phyloP scores from a whole-genome alignment of 352 stramenopile genomes.

The Globisporangium viniferum region DNA sequence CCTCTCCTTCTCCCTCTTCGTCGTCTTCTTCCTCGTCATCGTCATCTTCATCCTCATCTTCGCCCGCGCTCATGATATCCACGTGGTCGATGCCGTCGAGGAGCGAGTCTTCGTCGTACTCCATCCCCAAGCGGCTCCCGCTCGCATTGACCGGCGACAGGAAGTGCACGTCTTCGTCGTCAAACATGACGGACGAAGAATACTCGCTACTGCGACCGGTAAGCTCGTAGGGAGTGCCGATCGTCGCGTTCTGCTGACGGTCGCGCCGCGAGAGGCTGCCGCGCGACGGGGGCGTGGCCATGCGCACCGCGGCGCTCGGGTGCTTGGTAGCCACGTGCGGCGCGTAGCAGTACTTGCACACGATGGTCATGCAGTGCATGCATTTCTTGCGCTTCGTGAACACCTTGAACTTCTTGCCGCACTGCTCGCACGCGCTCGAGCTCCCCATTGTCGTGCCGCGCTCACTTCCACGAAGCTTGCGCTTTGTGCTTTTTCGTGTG shows the following conservation, averaged over 20 bases:
- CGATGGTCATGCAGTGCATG: conserved; percentile 52
- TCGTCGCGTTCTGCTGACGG: conserved; percentile 11
- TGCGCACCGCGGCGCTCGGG: conserved; percentile 21
- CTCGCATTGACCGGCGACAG: conserved; percentile 32
- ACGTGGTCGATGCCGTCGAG: conserved; percentile 27
- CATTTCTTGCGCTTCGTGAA: conserved; percentile 71
- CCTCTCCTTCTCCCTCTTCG: conserved; percentile 36
- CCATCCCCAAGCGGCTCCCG: conserved; percentile 14
- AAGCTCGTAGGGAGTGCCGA: background rate
- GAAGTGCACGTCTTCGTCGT: conserved; percentile 45
- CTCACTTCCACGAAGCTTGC: background rate
- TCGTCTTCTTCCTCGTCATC: conserved; percentile 36
- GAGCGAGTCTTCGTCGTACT: conserved; percentile 27
- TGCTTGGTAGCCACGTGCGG: conserved; percentile 51
- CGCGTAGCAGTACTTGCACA: conserved; percentile 56
- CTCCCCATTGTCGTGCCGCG: background rate
- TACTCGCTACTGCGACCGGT: background rate
- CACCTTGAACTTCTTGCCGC: conserved; percentile 76
- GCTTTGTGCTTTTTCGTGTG: background rate
- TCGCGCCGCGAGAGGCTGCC: background rate
- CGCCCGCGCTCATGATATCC: background rate
- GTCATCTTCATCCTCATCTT: conserved; percentile 32
- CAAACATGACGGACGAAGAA: conserved; percentile 7
- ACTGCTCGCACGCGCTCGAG: conserved; percentile 18
- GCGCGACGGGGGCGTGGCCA: background rate